These are phyloP conservation scores for Candolleomyces eurysporus DNA, from an alignment of 768 basidiomycete genomes.

Conservation along the genomic window DNA sequence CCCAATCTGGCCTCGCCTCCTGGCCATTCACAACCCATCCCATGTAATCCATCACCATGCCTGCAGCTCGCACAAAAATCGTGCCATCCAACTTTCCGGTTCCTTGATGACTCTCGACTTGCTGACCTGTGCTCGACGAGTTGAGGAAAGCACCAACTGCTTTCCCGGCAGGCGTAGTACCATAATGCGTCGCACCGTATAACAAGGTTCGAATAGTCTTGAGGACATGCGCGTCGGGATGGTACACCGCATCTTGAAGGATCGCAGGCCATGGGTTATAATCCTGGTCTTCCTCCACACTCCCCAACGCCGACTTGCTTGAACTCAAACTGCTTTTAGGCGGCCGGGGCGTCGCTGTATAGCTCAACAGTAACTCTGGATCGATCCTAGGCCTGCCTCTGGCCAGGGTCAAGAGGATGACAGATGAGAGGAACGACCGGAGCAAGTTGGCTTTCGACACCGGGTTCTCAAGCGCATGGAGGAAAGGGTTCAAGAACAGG, in stretches of 20 bases:
- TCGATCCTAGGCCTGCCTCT: slow-evolving; percentile 57
- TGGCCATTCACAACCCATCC: slow-evolving; percentile 58
- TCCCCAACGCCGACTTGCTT: slow-evolving; percentile 28
- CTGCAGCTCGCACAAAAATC: slow-evolving; percentile 56
- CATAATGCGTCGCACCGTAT: slow-evolving; percentile 48
- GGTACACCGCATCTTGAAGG: slow-evolving; percentile 42
- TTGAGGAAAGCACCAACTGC: slow-evolving; percentile 37
- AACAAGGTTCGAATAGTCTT: slow-evolving; percentile 50
- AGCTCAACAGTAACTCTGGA: slow-evolving; percentile 44
- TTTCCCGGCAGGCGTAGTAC: slow-evolving; percentile 35
- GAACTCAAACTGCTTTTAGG: slow-evolving; percentile 15
- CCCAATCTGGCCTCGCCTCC: slow-evolving; percentile 45
- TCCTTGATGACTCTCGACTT: slow-evolving; percentile 45
- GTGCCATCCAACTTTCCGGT: slow-evolving; percentile 50
- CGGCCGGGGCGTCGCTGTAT: slow-evolving; percentile 39
- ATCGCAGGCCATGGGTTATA: slow-evolving; percentile 55
- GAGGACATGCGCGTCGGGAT: slow-evolving; percentile 50
- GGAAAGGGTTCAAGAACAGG: slow-evolving; percentile 45
- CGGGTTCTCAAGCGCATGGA: slow-evolving; percentile 29
- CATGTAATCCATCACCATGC: slow-evolving; percentile 51
- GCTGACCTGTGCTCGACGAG: slow-evolving; percentile 7
- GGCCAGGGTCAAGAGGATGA: slow-evolving; percentile 30
- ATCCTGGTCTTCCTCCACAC: slow-evolving; percentile 30
- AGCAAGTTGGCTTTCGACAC: slow-evolving; percentile 44
- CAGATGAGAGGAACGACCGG: slow-evolving; percentile 37